These are phyloP conservation scores for Sclerotinia borealis DNA, from an alignment of 2,329 filamentous ascomycete genomes.

Conservation along the genomic window DNA sequence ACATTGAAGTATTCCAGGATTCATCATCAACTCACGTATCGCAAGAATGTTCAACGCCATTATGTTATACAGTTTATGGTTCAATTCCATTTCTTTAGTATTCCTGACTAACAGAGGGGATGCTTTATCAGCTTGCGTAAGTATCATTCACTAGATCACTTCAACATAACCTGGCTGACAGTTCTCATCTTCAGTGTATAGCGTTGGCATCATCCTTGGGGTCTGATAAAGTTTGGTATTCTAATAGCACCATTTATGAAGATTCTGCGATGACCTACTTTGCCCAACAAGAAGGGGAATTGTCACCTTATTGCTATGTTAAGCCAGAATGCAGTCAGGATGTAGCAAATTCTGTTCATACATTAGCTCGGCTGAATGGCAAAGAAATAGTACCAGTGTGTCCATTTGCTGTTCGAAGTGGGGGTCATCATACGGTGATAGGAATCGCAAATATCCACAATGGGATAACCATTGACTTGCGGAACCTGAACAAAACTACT, in stretches of 20 bases:
- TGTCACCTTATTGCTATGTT: neutral
- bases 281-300: neutral
- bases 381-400: neutral
- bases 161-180: neutral
- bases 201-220: neutral
- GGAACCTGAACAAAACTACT: too few relatives aligned
- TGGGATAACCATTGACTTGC: slow-evolving; percentile 31
- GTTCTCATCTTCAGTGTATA: neutral
- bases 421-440: neutral
- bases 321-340: neutral
- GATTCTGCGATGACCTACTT: neutral
- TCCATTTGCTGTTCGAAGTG: slow-evolving; percentile 44
- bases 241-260: neutral
- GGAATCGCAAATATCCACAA: slow-evolving; percentile 28
- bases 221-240: neutral
- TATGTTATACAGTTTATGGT: too few relatives aligned
- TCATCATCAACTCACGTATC: too few relatives aligned
- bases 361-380: neutral
- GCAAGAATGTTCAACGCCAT: too few relatives aligned
- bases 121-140: neutral
- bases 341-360: neutral
- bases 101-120: too few relatives aligned
- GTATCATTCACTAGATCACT: neutral
- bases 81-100: too few relatives aligned
- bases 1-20: too few relatives aligned